Conservation (phyloP, 208 protist species). For the Wallacemonas sp. region DNA sequence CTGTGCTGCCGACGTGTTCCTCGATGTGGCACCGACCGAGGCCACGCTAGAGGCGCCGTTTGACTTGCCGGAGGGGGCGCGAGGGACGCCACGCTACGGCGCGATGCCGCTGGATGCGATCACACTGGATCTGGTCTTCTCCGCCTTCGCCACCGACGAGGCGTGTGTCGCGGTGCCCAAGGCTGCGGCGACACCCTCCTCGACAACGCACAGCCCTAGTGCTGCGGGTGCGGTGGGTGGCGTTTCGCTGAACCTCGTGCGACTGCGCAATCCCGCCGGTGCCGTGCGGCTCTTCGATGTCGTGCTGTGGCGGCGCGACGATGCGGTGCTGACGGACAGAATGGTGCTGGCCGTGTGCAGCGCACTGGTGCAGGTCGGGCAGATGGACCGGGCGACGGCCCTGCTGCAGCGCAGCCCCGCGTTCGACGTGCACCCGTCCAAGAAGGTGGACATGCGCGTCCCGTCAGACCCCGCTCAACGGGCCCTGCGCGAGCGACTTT, state of each 20-base stretch:
- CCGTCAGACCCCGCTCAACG: background rate
- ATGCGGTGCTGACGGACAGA: conserved; percentile 65
- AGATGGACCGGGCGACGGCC: conserved; percentile 53
- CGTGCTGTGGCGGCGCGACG: conserved; percentile 65
- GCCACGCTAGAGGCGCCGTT: background rate
- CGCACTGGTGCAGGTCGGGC: conserved; percentile 67
- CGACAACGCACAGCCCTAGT: too few relatives aligned
- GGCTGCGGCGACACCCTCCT: background rate
- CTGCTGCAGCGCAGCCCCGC: conserved; percentile 53
- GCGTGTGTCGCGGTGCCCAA: background rate
- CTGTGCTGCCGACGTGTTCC: conserved; percentile 16
- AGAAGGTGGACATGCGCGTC: conserved; percentile 18
- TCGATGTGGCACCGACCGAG: background rate
- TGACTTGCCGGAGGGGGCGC: background rate
- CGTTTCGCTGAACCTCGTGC: conserved; percentile 11
- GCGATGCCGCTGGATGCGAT: conserved; percentile 34
- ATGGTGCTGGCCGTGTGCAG: conserved; percentile 57
- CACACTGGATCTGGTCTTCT: conserved; percentile 69
- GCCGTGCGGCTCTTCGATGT: conserved; percentile 60
- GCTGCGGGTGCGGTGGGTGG: background rate
- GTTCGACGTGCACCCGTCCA: conserved; percentile 33
- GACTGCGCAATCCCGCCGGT: conserved; percentile 34
- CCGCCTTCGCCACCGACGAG: conserved; percentile 33
- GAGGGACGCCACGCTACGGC: conserved; percentile 1
- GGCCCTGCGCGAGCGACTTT: conserved; percentile 15